phyloP scores from a whole-genome alignment of 2,329 filamentous ascomycete species.

The Parascedosporium putredinis region DNA sequence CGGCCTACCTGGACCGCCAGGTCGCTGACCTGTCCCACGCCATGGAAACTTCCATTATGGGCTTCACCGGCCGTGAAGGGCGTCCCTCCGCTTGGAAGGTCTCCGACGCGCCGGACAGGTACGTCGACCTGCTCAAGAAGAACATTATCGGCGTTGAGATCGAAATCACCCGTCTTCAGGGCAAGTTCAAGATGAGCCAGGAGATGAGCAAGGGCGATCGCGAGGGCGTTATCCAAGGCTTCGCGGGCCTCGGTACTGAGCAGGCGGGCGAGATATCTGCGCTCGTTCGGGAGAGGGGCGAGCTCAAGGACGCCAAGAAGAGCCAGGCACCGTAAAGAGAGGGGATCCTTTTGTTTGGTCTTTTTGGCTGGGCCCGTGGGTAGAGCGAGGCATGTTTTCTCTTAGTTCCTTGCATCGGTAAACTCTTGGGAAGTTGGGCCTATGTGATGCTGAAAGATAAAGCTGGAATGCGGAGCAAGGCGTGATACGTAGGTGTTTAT shows the following conservation, averaged over 20 bases:
- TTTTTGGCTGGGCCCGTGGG: no score
- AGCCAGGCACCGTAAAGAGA: no score
- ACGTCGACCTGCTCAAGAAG: slow-evolving; percentile 46
- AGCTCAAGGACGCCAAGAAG: not conserved
- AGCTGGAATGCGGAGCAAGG: no score
- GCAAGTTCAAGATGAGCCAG: slow-evolving; percentile 60
- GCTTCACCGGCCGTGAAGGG: slow-evolving; percentile 30
- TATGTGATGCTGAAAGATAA: no score
- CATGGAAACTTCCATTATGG: slow-evolving; percentile 46
- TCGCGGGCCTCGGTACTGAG: slow-evolving; percentile 17
- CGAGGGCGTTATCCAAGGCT: slow-evolving; percentile 47
- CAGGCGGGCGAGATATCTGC: not conserved
- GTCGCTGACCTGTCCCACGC: slow-evolving; percentile 40
- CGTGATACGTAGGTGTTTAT: no score
- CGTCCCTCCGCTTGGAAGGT: slow-evolving; percentile 41
- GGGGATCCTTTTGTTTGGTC: no score
- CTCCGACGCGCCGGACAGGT: slow-evolving; percentile 42
- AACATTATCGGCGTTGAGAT: slow-evolving; percentile 53
- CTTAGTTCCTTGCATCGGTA: no score
- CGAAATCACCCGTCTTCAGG: slow-evolving; percentile 39
- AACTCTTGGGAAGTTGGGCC: no score
- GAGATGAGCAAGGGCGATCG: slow-evolving; percentile 42
- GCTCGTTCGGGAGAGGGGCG: not conserved
- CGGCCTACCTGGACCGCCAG: slow-evolving; percentile 38
- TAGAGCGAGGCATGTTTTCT: no score